phyloP scores from a whole-genome alignment of 2,329 filamentous ascomycete genomes.

The Verticillium alfalfae region DNA sequence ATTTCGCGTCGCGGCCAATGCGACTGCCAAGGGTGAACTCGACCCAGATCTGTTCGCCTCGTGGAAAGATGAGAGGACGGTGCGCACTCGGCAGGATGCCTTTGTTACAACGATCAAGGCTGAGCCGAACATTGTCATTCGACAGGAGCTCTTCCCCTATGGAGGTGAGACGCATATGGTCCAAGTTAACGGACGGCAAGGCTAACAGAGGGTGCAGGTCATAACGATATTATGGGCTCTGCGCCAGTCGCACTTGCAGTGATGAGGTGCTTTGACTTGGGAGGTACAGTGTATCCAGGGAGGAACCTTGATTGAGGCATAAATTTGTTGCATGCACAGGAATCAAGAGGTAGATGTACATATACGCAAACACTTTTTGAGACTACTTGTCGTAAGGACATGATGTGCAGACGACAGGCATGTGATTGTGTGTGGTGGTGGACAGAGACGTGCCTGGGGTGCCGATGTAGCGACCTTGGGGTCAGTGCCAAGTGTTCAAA shows the following conservation, averaged over 20 bases:
- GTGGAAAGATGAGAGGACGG: slow-evolving; percentile 40
- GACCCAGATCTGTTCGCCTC: slow-evolving; percentile 30
- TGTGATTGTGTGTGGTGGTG: not conserved
- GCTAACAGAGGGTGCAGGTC: slow-evolving; percentile 39
- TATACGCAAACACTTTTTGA: too few species aligned
- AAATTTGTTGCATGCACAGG: too few species aligned
- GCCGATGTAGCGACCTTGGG: not conserved
- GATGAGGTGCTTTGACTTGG: slow-evolving; percentile 55
- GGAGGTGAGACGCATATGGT: slow-evolving; percentile 38
- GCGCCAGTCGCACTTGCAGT: slow-evolving; percentile 59
- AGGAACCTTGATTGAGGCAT: not conserved
- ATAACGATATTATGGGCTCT: slow-evolving; percentile 65
- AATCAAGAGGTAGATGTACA: too few species aligned
- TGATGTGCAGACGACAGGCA: too few species aligned
- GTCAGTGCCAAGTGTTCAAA: not conserved
- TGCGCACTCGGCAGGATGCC: slow-evolving; percentile 35
- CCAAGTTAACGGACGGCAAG: too few species aligned
- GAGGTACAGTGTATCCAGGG: slow-evolving; percentile 11
- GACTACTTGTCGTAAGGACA: too few species aligned
- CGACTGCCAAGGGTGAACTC: slow-evolving; percentile 30
- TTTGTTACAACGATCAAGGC: slow-evolving; percentile 41
- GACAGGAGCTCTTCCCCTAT: slow-evolving; percentile 48
- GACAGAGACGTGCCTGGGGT: not conserved
- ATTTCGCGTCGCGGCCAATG: slow-evolving; percentile 54
- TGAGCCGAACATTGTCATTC: slow-evolving; percentile 40